Evolutionary conservation across 768 basidiomycete genomes (phyloP), one percentile per base, ranked within the genome.

Genomic region (Solioccasus polychromus): DNA sequence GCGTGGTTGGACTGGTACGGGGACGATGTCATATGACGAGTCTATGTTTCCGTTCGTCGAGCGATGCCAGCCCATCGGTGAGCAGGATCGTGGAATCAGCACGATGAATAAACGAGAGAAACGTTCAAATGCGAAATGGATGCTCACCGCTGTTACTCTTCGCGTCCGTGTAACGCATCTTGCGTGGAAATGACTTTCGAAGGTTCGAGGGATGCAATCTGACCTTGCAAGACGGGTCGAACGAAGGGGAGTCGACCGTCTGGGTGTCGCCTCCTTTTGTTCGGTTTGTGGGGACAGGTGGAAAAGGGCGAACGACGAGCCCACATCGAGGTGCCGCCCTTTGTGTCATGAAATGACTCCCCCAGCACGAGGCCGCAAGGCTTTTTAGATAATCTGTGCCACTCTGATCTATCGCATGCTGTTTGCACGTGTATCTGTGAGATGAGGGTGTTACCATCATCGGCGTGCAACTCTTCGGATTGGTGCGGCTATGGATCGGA

Each of bases 11-110:
- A 25, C 39, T 15, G 50, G 55, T 5, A 57, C 48, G 4, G 55
- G 47, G 24, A 67, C 58, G 29, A 65, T 60, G 32, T 65, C 64
- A 31, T 64, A 62, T 25, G 65, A 67, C 23, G 63, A 65, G 39
- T 65, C 63, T 67, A 54, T 35, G 23, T 42, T 36, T 29, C 32
- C 52, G 17, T 50, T 19, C 15, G 39, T 8, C n/a, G 25, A 19
- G 5, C 14, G 20, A 37, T 36, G 3, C 30, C 15, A 30, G 19
- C 9, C 20, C 41, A 54, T 62, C 38, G 54, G 57, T 41, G 41
- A 10, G 39, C 14, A 42, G 39, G 52, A 60, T 50, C 36, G 35
- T 18, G 14, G 41, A 28, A 53, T 60, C 48, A 53, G 47, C 20
- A 20, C 15, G 8, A 38, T 43, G 11, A 29, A 8, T 42, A n/a